Evolutionary conservation across 140 eudicot genomes (phyloP).

Genomic region (Senecio squalidus): DNA sequence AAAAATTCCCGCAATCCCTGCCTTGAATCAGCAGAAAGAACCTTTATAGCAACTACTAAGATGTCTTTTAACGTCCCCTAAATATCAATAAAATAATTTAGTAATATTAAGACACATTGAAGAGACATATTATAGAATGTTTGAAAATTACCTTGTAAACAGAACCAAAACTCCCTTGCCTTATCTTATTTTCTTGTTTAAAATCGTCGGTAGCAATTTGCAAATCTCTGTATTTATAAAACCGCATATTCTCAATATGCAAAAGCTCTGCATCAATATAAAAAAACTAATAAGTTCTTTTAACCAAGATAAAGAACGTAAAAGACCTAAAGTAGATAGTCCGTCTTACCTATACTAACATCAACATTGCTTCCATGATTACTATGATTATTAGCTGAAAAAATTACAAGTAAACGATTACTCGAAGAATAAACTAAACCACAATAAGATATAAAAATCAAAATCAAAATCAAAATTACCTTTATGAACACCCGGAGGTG

Average conservation of each 20-base stretch:
- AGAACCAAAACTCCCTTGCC: slow-evolving; percentile 89
- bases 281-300: slow-evolving; percentile 15
- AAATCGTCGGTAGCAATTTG: slow-evolving; percentile 58
- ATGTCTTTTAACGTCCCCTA: slow-evolving; percentile 80
- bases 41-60: slow-evolving; percentile 59
- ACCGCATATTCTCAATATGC: slow-evolving; percentile 38
- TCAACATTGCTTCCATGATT: background rate
- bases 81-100: slow-evolving; percentile 10
- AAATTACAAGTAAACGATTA: background rate
- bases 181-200: slow-evolving; percentile 52
- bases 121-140: background rate
- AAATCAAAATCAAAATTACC: slow-evolving; percentile 8
- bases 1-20: slow-evolving; percentile 76
- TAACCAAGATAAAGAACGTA: background rate
- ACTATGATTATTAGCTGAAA: slow-evolving; percentile 18
- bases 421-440: background rate
- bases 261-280: slow-evolving; percentile 50
- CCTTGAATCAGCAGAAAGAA: slow-evolving; percentile 68
- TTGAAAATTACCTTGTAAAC: no score
- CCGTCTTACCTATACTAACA: slow-evolving; percentile 23
- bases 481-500: slow-evolving; percentile 14
- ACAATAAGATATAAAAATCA: background rate
- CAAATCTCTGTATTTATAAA: slow-evolving; percentile 55
- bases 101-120: slow-evolving; percentile 3
- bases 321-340: background rate